Base-by-base conservation (phyloP, 148 eudicot genomes). In the Silene uniflora region DNA sequence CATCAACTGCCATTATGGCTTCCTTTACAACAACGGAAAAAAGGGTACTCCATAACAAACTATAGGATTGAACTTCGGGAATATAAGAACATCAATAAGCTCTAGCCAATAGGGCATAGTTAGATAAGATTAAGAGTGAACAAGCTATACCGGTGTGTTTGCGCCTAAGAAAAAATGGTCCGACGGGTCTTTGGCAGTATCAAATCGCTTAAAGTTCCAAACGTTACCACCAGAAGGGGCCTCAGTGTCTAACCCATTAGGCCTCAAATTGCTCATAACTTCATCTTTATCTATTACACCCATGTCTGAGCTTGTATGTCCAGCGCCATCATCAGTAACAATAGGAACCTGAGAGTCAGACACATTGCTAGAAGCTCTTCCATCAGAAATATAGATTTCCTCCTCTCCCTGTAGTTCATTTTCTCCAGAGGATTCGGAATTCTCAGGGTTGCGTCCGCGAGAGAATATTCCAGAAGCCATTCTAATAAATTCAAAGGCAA, bases 391-490 rank as follows among this genome's bases (percentile, higher is more conserved):
- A 78, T 69, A 58, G 42, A 73, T 63, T 52, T 71, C 72, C 71
- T 80, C 88, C 54, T 86, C 83, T 65, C 73, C 55, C 32, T 79
- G 72, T 73, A 75, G 42, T 56, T 81, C 88, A 59, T 81, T 80
- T 78, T 87, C 92, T 44, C 77, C 80, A 39, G 76, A 62, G 42
- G 82, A 75, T 67, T 69, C 83, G 49, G 83, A 71, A 76, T 87
- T 93, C 35, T 39, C 75, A 75, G 83, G 75, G 76, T 77, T 87
- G 62, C 72, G 83, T 52, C 97, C 90, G 66, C 89, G 87, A 75
- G 91, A 90, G 79, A 95, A 92, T 80, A 95, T 89, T 71, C 94
- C 94, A 77, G 89, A 83, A 4, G 99, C 96, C 81, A 92, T 67
- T 77, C 91, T 83, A 81, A 92, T 78, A 85, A 86, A 87, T 67